A percentile compares a stretch with the other conserved stretches of the same genome.
phyloP scores from a whole-genome alignment of 495 filamentous ascomycete species.

The Parachaetomium inaequale region DNA sequence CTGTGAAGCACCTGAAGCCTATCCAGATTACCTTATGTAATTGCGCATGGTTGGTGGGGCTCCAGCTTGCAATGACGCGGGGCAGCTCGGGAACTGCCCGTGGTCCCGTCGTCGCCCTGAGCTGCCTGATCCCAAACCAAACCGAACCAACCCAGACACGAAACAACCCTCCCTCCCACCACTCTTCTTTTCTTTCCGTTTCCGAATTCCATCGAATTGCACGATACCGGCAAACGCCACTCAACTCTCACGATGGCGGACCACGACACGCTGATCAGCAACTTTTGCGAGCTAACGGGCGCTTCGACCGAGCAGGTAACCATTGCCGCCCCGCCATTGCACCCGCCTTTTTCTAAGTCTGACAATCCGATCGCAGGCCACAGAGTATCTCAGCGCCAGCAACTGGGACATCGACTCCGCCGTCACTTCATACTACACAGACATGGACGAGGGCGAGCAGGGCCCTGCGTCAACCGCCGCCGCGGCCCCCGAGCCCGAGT shows the following conservation, averaged over 20 bases:
- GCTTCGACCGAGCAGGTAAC: conserved; percentile 61
- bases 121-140: conserved; percentile 26
- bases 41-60: conserved; percentile 10
- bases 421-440: conserved; percentile 64
- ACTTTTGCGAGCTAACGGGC: conserved; percentile 72
- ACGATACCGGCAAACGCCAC: no score
- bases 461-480: conserved; percentile 20
- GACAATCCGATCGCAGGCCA: conserved; percentile 48
- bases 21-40: background rate
- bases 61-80: conserved; percentile 11
- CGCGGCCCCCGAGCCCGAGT: conserved; percentile 35
- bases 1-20: no score
- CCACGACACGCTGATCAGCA: conserved; percentile 65
- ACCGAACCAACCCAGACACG: background rate
- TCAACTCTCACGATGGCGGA: conserved; percentile 42
- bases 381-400: conserved; percentile 62
- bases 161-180: background rate
- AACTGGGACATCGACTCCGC: conserved; percentile 69
- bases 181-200: background rate
- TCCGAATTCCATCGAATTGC: background rate
- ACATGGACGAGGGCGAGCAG: conserved; percentile 55
- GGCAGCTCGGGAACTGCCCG: background rate
- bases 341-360: background rate
- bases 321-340: background rate
- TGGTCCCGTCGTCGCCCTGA: conserved; percentile 21